phyloP scores from a whole-genome alignment of 768 basidiomycete genomes.

The Podaxis mareebaensis region DNA sequence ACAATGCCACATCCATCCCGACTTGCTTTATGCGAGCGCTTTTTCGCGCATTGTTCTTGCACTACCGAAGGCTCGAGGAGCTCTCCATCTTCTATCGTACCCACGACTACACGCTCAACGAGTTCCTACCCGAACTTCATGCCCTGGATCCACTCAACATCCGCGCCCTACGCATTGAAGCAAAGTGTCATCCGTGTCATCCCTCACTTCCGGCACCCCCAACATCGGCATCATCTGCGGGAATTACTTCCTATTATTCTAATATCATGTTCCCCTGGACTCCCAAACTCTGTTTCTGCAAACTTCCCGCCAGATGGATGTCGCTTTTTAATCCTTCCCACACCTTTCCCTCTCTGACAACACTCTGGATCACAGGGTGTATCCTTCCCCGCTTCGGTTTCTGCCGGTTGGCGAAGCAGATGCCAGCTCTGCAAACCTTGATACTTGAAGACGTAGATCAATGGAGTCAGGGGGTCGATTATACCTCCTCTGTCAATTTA shows the following conservation, averaged over 20 bases:
- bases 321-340: not conserved
- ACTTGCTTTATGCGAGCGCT: not conserved
- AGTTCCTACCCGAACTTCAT: not conserved
- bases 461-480: not conserved
- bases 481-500: not conserved
- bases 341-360: not conserved
- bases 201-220: not conserved
- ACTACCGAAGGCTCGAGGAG: not conserved
- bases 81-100: not conserved
- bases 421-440: not conserved
- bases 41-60: not conserved
- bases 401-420: not conserved
- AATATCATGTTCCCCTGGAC: not conserved
- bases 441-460: not conserved
- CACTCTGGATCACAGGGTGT: not conserved
- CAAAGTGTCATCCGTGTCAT: not conserved
- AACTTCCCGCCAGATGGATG: not conserved
- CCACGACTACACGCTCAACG: not conserved
- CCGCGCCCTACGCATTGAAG: not conserved
- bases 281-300: constrained; percentile 1
- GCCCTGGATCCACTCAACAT: not conserved
- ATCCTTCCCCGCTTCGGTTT: not conserved
- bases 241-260: too few species aligned
- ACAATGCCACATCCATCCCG: not conserved
- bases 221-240: too few species aligned